phyloP scores from a whole-genome alignment of 225 moss, liverwort and hornwort genomes.

The Pseudoscleropodium purum region DNA sequence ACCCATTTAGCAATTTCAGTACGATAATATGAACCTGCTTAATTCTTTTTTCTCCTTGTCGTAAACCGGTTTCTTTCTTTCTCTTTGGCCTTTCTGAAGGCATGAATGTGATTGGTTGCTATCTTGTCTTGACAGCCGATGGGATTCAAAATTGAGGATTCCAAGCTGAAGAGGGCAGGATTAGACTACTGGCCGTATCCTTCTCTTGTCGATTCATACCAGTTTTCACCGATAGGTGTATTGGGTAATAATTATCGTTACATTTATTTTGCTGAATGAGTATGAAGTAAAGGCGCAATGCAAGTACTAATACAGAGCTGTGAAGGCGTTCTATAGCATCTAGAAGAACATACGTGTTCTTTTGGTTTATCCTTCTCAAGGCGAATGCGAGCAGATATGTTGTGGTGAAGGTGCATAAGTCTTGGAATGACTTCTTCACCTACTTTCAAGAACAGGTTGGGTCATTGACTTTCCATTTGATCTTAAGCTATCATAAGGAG shows the following conservation, averaged over 20 bases:
- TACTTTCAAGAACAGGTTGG: constrained; percentile 83
- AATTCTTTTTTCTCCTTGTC: not conserved
- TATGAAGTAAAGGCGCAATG: not conserved
- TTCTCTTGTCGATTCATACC: not conserved
- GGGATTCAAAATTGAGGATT: constrained; percentile 79
- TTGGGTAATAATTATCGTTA: not conserved
- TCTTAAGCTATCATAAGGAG: not conserved
- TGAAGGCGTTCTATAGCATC: not conserved
- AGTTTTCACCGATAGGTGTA: not conserved
- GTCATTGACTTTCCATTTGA: not conserved
- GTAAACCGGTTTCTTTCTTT: not conserved
- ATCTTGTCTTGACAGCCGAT: constrained; percentile 52
- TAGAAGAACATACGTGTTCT: not conserved
- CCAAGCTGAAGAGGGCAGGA: constrained; percentile 97
- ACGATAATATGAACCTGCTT: not conserved
- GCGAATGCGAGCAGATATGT: constrained; percentile 61
- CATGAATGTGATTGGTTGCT: not conserved
- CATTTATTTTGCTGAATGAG: not conserved
- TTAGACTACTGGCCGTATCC: constrained; percentile 99
- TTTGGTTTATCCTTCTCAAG: constrained; percentile 24
- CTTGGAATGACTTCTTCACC: constrained; percentile 77
- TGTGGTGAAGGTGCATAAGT: constrained; percentile 91
- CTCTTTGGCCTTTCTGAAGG: not conserved
- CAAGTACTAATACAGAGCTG: not conserved
- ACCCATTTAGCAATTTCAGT: not conserved